Evolutionary conservation across 805 yeast genomes (phyloP).

Genomic region (Teunomyces gatunensis): DNA sequence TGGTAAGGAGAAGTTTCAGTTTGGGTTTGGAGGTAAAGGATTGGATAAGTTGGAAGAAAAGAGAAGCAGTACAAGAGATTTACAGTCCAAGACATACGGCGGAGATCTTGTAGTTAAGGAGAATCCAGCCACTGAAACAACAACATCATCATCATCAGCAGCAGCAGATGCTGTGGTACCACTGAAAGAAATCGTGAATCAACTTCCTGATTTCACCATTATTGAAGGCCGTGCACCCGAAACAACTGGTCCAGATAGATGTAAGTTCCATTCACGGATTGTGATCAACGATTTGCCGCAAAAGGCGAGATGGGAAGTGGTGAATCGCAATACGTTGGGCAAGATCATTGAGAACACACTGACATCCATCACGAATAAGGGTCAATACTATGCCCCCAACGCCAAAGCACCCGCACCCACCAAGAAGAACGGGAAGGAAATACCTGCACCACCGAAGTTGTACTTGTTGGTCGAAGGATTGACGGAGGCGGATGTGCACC

Average conservation of each 20-base stretch:
- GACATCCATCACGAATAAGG: conserved; percentile 78
- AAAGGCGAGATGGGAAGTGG: conserved; percentile 71
- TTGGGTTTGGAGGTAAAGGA: conserved; percentile 95
- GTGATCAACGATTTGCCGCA: conserved; percentile 85
- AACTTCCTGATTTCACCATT: conserved; percentile 45
- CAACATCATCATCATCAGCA: conserved; percentile 1
- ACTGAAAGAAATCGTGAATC: neutral
- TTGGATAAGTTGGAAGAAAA: conserved; percentile 69
- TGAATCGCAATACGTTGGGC: conserved; percentile 61
- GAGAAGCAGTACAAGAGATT: conserved; percentile 48
- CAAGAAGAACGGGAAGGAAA: conserved; percentile 42
- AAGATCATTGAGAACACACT: conserved; percentile 69
- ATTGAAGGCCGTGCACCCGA: conserved; percentile 53
- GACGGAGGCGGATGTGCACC: conserved; percentile 53
- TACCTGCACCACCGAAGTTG: conserved; percentile 65
- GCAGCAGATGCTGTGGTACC: neutral
- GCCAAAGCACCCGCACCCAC: conserved; percentile 50
- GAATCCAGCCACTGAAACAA: conserved; percentile 1
- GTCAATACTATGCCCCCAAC: conserved; percentile 56
- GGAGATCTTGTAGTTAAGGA: conserved; percentile 19
- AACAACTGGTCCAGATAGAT: conserved; percentile 53
- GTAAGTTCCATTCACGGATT: conserved; percentile 62
- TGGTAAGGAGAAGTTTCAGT: conserved; percentile 62
- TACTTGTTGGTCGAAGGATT: conserved; percentile 77
- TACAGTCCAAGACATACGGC: conserved; percentile 51